Evolutionary conservation across 208 protist genomes (phyloP), one percentile per base, ranked within the genome.

Genomic region (Blastocrithidia nonstop): DNA sequence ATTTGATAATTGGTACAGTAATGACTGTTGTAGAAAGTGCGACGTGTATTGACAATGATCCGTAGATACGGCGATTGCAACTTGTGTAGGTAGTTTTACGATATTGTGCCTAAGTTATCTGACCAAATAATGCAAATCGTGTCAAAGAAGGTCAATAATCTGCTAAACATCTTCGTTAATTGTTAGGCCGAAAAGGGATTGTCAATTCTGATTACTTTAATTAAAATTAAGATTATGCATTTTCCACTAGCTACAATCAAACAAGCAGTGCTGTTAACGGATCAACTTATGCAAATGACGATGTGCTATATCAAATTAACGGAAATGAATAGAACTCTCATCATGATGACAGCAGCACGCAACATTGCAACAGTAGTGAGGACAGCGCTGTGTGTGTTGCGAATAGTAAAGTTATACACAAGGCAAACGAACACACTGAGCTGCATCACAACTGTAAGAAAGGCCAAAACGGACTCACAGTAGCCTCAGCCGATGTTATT

Each of bases 31-130:
- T 62, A 7, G 51, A 67, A 35, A n/a, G n/a, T n/a, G n/a, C n/a
- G n/a, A 44, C 20, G 15, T 68, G 48, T 50, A 81, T 88, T 41
- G 36, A 56, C 11, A 71, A 88, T 25, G 71, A 88, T 27, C 57
- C 71, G 5, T 31, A 46, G 28, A 29, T 68, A 25, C 74, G 79
- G 17, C 68, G 46, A 11, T 42, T 57, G 0, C 57, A 77, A 42
- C 53, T 89, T 22, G 42, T 78, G 20, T 59, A 76, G 47, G 47
- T 78, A 38, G 66, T 80, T 13, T 35, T 77, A 33, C 39, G 55
- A 7, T 54, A 75, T 45, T 89, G 79, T 35, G 53, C 71, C 20
- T 13, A 56, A 7, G 42, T 79, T 23, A 33, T 82, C 38, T 82
- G 72, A 68, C 46, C 47, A 16, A 28, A 60, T 29, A 50, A 35